Evolutionary conservation across 768 basidiomycete genomes (phyloP).

Genomic region (Rickenella mellea): DNA sequence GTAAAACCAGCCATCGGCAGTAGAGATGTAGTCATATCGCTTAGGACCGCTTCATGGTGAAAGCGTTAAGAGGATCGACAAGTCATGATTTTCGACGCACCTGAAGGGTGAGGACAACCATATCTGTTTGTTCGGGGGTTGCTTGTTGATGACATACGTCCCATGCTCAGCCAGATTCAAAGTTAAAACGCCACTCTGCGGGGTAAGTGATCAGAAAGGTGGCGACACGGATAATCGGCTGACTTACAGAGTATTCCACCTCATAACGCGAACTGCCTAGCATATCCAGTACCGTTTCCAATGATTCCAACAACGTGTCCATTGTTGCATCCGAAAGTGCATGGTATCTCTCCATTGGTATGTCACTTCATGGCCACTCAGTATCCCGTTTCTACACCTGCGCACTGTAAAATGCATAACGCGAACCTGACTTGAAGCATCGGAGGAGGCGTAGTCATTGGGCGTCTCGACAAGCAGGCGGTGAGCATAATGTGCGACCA

Average conservation of each 20-base stretch:
- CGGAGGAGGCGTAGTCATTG: constrained; percentile 51
- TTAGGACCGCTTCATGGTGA: constrained; percentile 66
- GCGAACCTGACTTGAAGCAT: constrained; percentile 47
- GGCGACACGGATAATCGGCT: neutral
- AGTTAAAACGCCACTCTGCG: constrained; percentile 87
- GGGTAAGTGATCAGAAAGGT: neutral
- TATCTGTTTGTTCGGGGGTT: constrained; percentile 95
- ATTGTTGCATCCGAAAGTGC: constrained; percentile 65
- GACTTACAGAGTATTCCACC: constrained; percentile 80
- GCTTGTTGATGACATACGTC: constrained; percentile 95
- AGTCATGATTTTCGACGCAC: constrained; percentile 30
- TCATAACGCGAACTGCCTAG: constrained; percentile 51
- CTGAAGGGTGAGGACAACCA: constrained; percentile 89
- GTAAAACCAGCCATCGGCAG: constrained; percentile 64
- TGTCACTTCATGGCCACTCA: constrained; percentile 23
- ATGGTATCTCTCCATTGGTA: constrained; percentile 65
- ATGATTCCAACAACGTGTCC: constrained; percentile 60
- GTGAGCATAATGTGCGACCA: too few relatives aligned
- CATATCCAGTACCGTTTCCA: constrained; percentile 66
- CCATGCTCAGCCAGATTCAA: constrained; percentile 65
- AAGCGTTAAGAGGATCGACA: neutral
- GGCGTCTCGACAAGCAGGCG: too few relatives aligned
- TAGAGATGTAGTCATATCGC: constrained; percentile 69
- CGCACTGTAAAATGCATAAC: neutral
- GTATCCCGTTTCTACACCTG: neutral